phyloP scores from a whole-genome alignment of 2,329 filamentous ascomycete genomes.

The Trichoderma hamatum region DNA sequence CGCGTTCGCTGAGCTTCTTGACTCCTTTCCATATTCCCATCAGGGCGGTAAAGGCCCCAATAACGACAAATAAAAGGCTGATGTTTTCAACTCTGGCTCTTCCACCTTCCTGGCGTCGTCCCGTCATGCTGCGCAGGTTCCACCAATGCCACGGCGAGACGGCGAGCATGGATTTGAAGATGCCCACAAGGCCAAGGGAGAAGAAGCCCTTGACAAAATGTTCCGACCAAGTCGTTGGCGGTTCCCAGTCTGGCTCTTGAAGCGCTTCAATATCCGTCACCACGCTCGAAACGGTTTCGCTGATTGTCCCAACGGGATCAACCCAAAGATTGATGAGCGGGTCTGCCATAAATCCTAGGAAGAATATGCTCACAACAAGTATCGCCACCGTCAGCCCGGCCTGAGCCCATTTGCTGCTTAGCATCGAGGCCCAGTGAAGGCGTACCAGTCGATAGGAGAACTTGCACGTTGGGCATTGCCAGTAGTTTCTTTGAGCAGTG shows the following conservation, averaged over 20 bases:
- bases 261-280: constrained; percentile 46
- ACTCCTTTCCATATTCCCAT: constrained; percentile 85
- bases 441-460: constrained; percentile 81
- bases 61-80: constrained; percentile 75
- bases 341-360: constrained; percentile 89
- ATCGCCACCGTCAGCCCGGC: constrained; percentile 71
- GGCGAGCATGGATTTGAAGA: constrained; percentile 76
- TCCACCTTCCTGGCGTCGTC: constrained; percentile 64
- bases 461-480: constrained; percentile 84
- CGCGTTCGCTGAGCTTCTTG: constrained; percentile 68
- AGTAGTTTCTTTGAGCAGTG: constrained; percentile 68
- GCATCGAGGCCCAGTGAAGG: constrained; percentile 71
- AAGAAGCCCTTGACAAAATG: constrained; percentile 90
- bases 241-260: constrained; percentile 47
- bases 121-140: constrained; percentile 65
- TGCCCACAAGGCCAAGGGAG: constrained; percentile 84
- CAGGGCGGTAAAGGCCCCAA: constrained; percentile 80
- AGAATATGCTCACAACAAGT: constrained; percentile 72
- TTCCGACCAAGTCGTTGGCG: constrained; percentile 68
- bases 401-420: constrained; percentile 69
- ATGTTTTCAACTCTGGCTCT: constrained; percentile 78
- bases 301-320: constrained; percentile 70
- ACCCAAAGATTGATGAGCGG: constrained; percentile 88
- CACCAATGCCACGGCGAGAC: constrained; percentile 77
- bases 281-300: constrained; percentile 53